Evolutionary conservation across 2,329 filamentous ascomycete genomes (phyloP), one percentile per base, ranked within the genome.

Genomic region (Ascochyta rabiei): DNA sequence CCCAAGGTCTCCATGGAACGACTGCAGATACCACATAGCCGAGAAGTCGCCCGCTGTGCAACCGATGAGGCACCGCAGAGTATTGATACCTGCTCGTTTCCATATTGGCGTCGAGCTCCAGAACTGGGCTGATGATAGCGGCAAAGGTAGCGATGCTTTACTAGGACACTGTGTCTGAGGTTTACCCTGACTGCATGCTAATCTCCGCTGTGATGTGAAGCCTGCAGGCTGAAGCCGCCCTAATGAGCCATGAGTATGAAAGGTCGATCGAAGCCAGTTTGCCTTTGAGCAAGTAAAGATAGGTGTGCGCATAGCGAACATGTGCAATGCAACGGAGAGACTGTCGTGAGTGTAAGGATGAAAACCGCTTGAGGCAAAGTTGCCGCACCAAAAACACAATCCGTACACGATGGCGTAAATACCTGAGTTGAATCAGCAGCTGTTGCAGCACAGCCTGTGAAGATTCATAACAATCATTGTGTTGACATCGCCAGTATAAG

Each of bases 41-140:
- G 81, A 78, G 56, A 85, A 85, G 63, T 85, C 83, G n/a, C 83
- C 83, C 0, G 74, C 37, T 0, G 82, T 84, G 59, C 83, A 85
- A 7, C 83, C 82, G 2, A 82, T 69, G 1, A 85, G 75, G 55
- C 83, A 86, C 6, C 82, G 80, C 3, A 82, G 64, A 0, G 83
- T 85, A 60, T 85, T 85, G 59, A 85, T 64, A 0, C 74, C 72
- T 0, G 83, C 80, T n/a, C 83, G 73, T 23, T 70, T 75, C 82
- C 83, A 85, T 0, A 74, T 68, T 10, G 66, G 53, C 10, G 46
- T 61, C n/a, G 66, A 74, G 3, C 61, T 56, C 77, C 77, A 79
- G 59, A 78, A 78, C 21, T 53, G 53, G 12, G 28, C 33, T 3
- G 53, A 48, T 26, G 42, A 39, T 16, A 55, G 31, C 1, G 52